Evolutionary conservation across 306 rosid genomes (phyloP).

Genomic region (Begonia masoniana): DNA sequence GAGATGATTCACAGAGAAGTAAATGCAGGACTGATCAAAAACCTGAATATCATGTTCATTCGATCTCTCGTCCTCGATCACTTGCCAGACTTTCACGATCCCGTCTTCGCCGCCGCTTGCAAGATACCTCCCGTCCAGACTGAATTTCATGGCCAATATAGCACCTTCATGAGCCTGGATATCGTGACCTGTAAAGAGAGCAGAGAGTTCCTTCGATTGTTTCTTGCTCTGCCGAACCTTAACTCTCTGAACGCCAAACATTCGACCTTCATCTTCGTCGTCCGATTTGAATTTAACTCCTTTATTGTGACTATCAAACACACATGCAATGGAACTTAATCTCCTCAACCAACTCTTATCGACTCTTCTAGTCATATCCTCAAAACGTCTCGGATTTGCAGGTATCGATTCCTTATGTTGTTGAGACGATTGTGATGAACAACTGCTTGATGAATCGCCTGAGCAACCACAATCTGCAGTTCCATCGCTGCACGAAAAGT

Average conservation of each 20-base stretch:
- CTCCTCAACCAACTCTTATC: conserved; percentile 52
- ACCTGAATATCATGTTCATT: conserved; percentile 63
- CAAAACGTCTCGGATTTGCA: conserved; percentile 10
- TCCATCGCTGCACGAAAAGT: no score
- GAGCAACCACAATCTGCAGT: no score
- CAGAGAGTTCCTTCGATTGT: conserved; percentile 68
- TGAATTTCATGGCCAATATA: conserved; percentile 79
- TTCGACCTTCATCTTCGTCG: conserved; percentile 10
- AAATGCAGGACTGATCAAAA: conserved; percentile 68
- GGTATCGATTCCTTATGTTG: conserved; percentile 14
- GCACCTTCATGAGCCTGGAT: conserved; percentile 83
- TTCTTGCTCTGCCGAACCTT: conserved; percentile 61
- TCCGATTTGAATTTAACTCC: no score
- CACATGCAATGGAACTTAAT: conserved; percentile 58
- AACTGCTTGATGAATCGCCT: conserved; percentile 4
- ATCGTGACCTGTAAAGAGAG: conserved; percentile 78
- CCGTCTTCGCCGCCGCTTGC: conserved; percentile 93
- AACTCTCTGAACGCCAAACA: conserved; percentile 45
- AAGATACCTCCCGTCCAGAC: conserved; percentile 83
- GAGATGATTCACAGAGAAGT: conserved; percentile 65
- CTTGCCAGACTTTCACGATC: conserved; percentile 78
- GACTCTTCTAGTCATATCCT: conserved; percentile 10
- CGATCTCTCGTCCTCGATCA: conserved; percentile 72
- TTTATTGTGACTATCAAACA: conserved; percentile 26
- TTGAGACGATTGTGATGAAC: conserved; percentile 24